Evolutionary conservation across 225 moss, liverwort and hornwort species (phyloP).

Genomic region (Bryoerythrophyllum caledonicum): DNA sequence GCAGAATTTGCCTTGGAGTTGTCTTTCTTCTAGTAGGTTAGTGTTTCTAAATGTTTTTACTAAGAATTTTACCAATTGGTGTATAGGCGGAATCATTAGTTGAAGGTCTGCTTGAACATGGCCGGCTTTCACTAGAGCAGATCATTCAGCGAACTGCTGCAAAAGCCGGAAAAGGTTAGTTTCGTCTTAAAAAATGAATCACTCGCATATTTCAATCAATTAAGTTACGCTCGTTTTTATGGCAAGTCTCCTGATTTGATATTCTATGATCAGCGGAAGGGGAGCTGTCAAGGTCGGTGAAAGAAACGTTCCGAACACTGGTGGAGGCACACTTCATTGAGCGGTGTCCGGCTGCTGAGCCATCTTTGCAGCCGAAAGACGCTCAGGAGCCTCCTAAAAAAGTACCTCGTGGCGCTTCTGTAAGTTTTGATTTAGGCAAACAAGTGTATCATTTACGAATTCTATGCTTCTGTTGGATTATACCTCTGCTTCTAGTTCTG

Average conservation of each 20-base stretch:
- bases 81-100: constrained; percentile 74
- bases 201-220: not conserved
- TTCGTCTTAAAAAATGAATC: not conserved
- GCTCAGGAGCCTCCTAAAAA: constrained; percentile 73
- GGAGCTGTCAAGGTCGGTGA: constrained; percentile 64
- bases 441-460: not conserved
- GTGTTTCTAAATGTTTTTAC: constrained; percentile 11
- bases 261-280: constrained; percentile 55
- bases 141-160: constrained; percentile 89
- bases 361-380: constrained; percentile 56
- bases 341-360: constrained; percentile 88
- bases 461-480: constrained; percentile 5
- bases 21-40: not conserved
- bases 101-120: constrained; percentile 93
- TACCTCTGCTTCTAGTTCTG: constrained; percentile 15
- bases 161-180: constrained; percentile 68
- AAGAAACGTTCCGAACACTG: constrained; percentile 75
- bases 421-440: not conserved
- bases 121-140: constrained; percentile 92
- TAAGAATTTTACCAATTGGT: not conserved
- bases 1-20: not conserved
- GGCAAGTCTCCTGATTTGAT: not conserved
- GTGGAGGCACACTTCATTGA: constrained; percentile 78
- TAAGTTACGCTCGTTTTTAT: not conserved
- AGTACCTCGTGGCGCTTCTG: constrained; percentile 5